These are phyloP conservation scores for Pseudogymnoascus sp. DNA, from an alignment of 2,329 filamentous ascomycete species.

Conservation along the genomic window DNA sequence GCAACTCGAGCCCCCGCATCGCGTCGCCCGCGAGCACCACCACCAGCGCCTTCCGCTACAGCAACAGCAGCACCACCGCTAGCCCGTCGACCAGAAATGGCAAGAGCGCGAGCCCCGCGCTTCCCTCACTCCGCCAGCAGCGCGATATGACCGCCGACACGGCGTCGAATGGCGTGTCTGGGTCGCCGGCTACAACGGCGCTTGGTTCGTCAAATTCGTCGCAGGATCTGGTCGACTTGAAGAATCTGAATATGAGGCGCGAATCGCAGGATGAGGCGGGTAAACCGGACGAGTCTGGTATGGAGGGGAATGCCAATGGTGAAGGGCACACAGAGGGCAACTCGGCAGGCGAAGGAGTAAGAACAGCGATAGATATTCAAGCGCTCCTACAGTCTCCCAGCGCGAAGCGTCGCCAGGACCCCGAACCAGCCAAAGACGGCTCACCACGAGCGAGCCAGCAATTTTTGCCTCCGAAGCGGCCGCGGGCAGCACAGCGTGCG, in stretches of 20 bases:
- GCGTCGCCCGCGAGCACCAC: not conserved
- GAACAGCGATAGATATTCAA: slow-evolving; percentile 3
- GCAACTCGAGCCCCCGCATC: not conserved
- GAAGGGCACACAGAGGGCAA: not conserved
- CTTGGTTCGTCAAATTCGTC: not conserved
- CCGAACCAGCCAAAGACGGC: not conserved
- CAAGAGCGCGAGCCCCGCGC: not conserved
- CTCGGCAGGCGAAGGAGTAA: not conserved
- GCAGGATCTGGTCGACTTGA: not conserved
- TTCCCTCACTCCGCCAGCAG: not conserved
- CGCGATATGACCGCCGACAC: not conserved
- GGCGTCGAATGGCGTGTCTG: not conserved
- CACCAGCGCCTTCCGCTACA: not conserved
- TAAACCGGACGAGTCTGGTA: not conserved
- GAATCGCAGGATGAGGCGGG: not conserved
- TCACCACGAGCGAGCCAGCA: not conserved
- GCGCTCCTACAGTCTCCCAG: not conserved
- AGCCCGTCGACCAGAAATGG: slow-evolving; percentile 3
- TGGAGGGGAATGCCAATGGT: not conserved
- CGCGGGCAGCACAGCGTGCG: slow-evolving; percentile 40
- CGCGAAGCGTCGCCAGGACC: slow-evolving; percentile 4
- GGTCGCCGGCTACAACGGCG: not conserved
- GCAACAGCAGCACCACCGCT: slow-evolving; percentile 3
- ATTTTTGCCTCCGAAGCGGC: slow-evolving; percentile 39
- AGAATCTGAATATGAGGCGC: slow-evolving; percentile 7